phyloP scores from a whole-genome alignment of 768 basidiomycete species.

The Termitomyces sp. region DNA sequence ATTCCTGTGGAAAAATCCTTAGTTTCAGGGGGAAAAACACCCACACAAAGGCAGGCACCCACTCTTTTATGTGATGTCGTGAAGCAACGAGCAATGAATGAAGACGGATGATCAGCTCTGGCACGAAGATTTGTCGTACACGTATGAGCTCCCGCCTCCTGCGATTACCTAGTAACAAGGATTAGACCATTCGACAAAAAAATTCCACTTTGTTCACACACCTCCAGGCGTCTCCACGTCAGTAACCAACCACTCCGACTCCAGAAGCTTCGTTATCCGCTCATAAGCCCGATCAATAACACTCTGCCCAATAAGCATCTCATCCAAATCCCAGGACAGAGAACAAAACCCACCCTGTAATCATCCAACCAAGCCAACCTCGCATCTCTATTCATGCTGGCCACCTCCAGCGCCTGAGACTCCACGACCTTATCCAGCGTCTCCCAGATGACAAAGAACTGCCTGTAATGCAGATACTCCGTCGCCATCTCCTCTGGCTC shows the following conservation, averaged over 20 bases:
- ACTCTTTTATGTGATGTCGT: conserved; percentile 61
- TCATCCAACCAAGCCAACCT: conserved; percentile 57
- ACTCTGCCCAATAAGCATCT: conserved; percentile 26
- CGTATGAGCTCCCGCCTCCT: conserved; percentile 64
- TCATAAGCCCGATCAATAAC: conserved; percentile 62
- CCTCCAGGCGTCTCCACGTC: conserved; percentile 41
- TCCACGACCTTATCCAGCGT: conserved; percentile 56
- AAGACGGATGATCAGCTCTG: conserved; percentile 83
- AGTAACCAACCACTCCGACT: conserved; percentile 69
- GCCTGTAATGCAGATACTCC: conserved; percentile 74
- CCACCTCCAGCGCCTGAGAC: conserved; percentile 50
- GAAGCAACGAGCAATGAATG: conserved; percentile 70
- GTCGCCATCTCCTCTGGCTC: conserved; percentile 68
- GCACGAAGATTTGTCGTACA: conserved; percentile 86
- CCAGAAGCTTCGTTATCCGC: conserved; percentile 64
- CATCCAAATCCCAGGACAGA: not conserved
- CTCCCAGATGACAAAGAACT: conserved; percentile 77
- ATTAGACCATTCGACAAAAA: not conserved
- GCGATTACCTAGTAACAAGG: conserved; percentile 34
- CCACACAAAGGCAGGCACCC: conserved; percentile 21
- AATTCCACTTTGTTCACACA: conserved; percentile 9
- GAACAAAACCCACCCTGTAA: conserved; percentile 43
- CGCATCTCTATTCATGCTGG: conserved; percentile 54
- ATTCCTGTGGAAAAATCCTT: conserved; percentile 50
- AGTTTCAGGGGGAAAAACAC: too few relatives aligned